Conservation (phyloP, 2,329 filamentous ascomycete genomes). For the Pyrenophora seminiperda region DNA sequence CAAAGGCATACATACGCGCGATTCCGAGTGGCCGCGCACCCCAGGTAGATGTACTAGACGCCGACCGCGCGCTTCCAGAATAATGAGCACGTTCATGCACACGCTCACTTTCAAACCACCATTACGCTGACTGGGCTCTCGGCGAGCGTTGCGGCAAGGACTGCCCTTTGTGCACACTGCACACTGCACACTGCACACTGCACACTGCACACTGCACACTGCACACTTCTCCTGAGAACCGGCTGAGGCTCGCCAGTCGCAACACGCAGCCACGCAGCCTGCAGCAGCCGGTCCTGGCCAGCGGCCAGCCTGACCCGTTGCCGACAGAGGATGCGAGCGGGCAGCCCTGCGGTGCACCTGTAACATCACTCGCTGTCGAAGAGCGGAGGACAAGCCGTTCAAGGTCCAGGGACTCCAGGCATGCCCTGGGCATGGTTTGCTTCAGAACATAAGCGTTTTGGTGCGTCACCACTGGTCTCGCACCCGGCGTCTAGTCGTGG, state of each 20-base stretch:
- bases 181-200: no score
- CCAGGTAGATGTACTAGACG: neutral
- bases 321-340: constrained; percentile 6
- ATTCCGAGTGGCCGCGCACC: no score
- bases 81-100: constrained; percentile 37
- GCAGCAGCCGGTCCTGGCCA: constrained; percentile 7
- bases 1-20: neutral
- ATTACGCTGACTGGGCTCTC: constrained; percentile 14
- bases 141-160: constrained; percentile 31
- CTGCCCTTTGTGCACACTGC: constrained; percentile 21
- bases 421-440: constrained; percentile 24
- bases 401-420: constrained; percentile 16
- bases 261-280: constrained; percentile 15
- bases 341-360: constrained; percentile 1
- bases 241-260: constrained; percentile 15
- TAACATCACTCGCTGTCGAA: neutral
- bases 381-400: constrained; percentile 9
- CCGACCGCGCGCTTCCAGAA: constrained; percentile 30
- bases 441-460: constrained; percentile 20
- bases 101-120: constrained; percentile 32
- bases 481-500: constrained; percentile 28
- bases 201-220: no score
- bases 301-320: constrained; percentile 14
- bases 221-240: constrained; percentile 24
- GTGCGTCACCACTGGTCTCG: constrained; percentile 22